Percentiles rank a stretch among this genome's conserved stretches.
phyloP scores from a whole-genome alignment of 140 eudicot species.

The Flaveria floridana region DNA sequence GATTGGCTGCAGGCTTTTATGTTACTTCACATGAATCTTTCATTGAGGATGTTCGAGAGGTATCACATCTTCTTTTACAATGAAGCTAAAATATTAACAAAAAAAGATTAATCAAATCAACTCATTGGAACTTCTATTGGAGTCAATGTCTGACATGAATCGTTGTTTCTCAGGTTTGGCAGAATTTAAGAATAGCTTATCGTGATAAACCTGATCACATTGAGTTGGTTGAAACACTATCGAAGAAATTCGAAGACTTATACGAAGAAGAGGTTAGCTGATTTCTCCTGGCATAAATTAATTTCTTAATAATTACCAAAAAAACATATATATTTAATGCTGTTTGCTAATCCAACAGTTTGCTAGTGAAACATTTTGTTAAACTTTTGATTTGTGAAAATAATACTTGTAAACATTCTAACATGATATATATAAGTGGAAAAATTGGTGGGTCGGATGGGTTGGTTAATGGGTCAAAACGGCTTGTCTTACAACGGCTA shows the following conservation, averaged over 20 bases:
- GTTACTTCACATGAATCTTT: conserved; percentile 86
- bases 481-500: background rate
- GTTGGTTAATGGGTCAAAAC: background rate
- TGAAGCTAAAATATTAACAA: conserved; percentile 4
- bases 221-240: conserved; percentile 59
- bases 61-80: conserved; percentile 26
- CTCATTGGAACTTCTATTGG: background rate
- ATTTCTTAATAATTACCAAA: conserved; percentile 11
- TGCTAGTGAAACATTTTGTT: background rate
- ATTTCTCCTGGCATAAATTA: background rate
- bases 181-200: conserved; percentile 63
- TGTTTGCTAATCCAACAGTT: conserved; percentile 4
- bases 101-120: background rate
- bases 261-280: conserved; percentile 82
- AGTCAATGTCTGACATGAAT: conserved; percentile 19
- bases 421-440: conserved; percentile 4
- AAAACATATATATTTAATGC: background rate
- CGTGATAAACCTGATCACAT: conserved; percentile 54
- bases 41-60: conserved; percentile 91
- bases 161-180: conserved; percentile 66
- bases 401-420: background rate
- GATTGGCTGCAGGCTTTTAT: conserved; percentile 83
- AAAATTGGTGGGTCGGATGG: background rate
- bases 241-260: conserved; percentile 57
- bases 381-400: background rate